Evolutionary conservation across 768 basidiomycete genomes (phyloP), one percentile per base, ranked within the genome.

Genomic region (Suillus ampliporus): DNA sequence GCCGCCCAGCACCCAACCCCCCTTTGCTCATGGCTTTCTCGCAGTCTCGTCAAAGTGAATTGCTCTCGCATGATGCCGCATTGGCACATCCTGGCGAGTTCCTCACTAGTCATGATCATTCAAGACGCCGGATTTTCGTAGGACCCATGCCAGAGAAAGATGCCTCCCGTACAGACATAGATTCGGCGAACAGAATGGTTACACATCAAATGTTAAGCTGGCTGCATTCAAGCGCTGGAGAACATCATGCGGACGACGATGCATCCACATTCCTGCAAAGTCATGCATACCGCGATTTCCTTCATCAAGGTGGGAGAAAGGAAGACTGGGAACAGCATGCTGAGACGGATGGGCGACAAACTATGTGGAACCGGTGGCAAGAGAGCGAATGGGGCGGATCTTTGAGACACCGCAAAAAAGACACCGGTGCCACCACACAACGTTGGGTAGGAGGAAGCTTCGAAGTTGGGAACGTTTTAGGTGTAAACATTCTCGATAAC

Each of bases 371-470:
- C 53, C 79, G 80, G 17, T 92, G 90, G 90, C 81, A 79, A 66
- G 80, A 86, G 44, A 90, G 84, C 57, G 87, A 89, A 58, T 93
- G 91, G 89, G 85, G 83, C 1, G 66, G 74, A 59, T 70, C 82
- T 47, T 77, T 83, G 73, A 74, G 69, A 37, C 31, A 48, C 28
- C 80, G 59, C 77, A 76, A 21, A 72, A 73, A 57, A 67, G 71
- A 28, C 78, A 75, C 56, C 65, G 73, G 28, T 64, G 68, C 23
- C 64, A 70, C 66, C 40, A 60, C 66, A 17, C 74, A 71, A 15
- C 79, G 76, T 23, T 93, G 90, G 90, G 82, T 90, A 34, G 91
- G 92, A 31, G 81, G 80, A 26, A 91, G 87, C 63, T 94, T 94
- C 65, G 89, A 92, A 68, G 80, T 94, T 41, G 92, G 92, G 3